A percentile compares a stretch with the other conserved stretches of the same genome.
Conservation (phyloP, 768 basidiomycete species). For the Lactarius pseudohatsudake region DNA sequence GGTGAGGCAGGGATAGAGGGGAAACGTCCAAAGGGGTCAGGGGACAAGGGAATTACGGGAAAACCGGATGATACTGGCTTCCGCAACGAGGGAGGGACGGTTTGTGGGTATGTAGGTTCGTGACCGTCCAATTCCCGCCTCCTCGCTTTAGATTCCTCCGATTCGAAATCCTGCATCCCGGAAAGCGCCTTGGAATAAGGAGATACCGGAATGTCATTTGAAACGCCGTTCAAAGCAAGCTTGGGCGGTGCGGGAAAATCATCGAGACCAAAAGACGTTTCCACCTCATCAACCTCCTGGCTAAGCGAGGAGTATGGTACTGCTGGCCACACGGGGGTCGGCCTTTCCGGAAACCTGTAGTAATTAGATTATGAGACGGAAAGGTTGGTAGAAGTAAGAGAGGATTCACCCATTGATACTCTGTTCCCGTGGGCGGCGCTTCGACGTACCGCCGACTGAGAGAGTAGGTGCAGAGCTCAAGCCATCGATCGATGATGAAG, state of each 20-base stretch:
- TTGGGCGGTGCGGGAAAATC: slow-evolving; percentile 55
- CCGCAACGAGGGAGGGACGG: slow-evolving; percentile 35
- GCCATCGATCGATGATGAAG: slow-evolving; percentile 27
- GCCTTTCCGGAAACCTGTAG: slow-evolving; percentile 9
- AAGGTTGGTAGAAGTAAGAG: background rate
- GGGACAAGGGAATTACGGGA: slow-evolving; percentile 78
- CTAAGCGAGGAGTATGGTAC: slow-evolving; percentile 44
- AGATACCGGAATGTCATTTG: slow-evolving; percentile 57
- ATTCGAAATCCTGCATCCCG: slow-evolving; percentile 45
- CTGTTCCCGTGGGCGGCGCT: background rate
- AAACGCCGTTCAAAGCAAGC: slow-evolving; percentile 67
- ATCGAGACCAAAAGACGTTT: slow-evolving; percentile 27
- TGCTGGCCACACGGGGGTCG: slow-evolving; percentile 41
- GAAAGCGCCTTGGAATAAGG: slow-evolving; percentile 32
- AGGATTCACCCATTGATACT: slow-evolving; percentile 21
- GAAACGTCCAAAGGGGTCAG: slow-evolving; percentile 78
- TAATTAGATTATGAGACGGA: background rate
- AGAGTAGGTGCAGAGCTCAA: slow-evolving; percentile 2
- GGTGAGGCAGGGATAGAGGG: slow-evolving; percentile 43
- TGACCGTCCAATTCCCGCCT: slow-evolving; percentile 50
- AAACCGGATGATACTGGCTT: slow-evolving; percentile 41
- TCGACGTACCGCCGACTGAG: background rate
- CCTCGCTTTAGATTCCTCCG: slow-evolving; percentile 44
- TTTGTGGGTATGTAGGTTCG: slow-evolving; percentile 46
- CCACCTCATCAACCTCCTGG: slow-evolving; percentile 17